phyloP scores from a whole-genome alignment of 768 basidiomycete genomes.

The Boletus reticuloceps region DNA sequence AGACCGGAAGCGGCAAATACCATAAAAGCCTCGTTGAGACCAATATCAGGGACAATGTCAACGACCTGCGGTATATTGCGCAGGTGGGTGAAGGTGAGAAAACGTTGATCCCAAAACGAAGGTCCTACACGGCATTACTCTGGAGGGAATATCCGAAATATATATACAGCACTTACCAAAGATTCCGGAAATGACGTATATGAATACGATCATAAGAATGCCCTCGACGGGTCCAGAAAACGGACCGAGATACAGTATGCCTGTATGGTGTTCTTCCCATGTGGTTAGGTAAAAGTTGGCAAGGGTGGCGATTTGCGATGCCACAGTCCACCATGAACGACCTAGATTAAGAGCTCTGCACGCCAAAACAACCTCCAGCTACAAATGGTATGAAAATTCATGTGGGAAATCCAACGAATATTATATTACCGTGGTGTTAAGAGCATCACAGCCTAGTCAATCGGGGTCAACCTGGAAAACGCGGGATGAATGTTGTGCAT shows the following conservation, averaged over 20 bases:
- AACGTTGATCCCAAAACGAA: constrained; percentile 72
- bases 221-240: constrained; percentile 98
- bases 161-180: constrained; percentile 47
- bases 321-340: constrained; percentile 97
- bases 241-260: constrained; percentile 85
- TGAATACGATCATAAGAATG: constrained; percentile 76
- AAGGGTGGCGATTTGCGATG: constrained; percentile 69
- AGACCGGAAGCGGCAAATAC: constrained; percentile 68
- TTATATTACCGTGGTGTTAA: constrained; percentile 82
- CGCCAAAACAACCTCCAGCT: constrained; percentile 29
- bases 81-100: constrained; percentile 58
- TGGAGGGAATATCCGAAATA: no score
- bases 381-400: background rate
- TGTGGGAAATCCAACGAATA: background rate
- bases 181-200: constrained; percentile 78
- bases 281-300: constrained; percentile 75
- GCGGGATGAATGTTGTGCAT: constrained; percentile 11
- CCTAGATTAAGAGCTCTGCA: constrained; percentile 68
- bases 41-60: constrained; percentile 57
- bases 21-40: constrained; percentile 88
- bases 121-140: constrained; percentile 48
- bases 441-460: constrained; percentile 75
- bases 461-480: background rate
- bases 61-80: constrained; percentile 48
- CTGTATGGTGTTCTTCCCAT: constrained; percentile 89